Evolutionary conservation across 768 basidiomycete species (phyloP).

Genomic region (Auriscalpium vulgare): DNA sequence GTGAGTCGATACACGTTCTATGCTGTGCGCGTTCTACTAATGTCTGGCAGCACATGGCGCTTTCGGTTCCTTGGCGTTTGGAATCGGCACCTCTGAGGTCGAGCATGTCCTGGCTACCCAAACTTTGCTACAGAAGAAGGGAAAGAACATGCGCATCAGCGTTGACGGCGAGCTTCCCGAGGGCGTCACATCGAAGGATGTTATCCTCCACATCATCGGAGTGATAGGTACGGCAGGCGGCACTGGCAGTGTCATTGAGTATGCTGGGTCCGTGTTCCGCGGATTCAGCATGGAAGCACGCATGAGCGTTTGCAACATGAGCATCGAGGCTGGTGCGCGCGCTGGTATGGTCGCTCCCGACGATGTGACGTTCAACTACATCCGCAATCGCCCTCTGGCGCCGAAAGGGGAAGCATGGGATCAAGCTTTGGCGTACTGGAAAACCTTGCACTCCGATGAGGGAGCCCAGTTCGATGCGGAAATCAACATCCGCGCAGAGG

Average conservation of each 20-base stretch:
- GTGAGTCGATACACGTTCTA: constrained; percentile 23
- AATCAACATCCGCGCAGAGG: constrained; percentile 49
- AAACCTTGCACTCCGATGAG: constrained; percentile 44
- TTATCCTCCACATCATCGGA: constrained; percentile 59
- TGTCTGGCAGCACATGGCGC: constrained; percentile 45
- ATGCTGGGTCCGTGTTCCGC: constrained; percentile 47
- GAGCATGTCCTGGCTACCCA: constrained; percentile 66
- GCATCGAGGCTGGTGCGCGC: constrained; percentile 57
- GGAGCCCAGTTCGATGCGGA: constrained; percentile 53
- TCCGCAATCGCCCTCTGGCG: constrained; percentile 49
- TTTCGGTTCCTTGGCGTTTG: constrained; percentile 60
- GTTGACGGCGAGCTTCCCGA: constrained; percentile 48
- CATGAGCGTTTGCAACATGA: constrained; percentile 60
- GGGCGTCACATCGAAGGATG: constrained; percentile 56
- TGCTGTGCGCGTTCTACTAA: not conserved
- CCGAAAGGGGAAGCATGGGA: constrained; percentile 57
- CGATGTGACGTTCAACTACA: constrained; percentile 53
- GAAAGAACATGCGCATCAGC: constrained; percentile 58
- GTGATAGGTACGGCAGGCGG: constrained; percentile 59
- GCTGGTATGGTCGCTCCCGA: constrained; percentile 64
- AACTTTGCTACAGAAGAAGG: constrained; percentile 52
- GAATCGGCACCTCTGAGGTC: constrained; percentile 62
- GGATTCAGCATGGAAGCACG: constrained; percentile 55
- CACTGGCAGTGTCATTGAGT: constrained; percentile 59
- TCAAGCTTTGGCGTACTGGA: constrained; percentile 51